phyloP scores from a whole-genome alignment of 2,329 filamentous ascomycete species.

The Cercospora sp. region DNA sequence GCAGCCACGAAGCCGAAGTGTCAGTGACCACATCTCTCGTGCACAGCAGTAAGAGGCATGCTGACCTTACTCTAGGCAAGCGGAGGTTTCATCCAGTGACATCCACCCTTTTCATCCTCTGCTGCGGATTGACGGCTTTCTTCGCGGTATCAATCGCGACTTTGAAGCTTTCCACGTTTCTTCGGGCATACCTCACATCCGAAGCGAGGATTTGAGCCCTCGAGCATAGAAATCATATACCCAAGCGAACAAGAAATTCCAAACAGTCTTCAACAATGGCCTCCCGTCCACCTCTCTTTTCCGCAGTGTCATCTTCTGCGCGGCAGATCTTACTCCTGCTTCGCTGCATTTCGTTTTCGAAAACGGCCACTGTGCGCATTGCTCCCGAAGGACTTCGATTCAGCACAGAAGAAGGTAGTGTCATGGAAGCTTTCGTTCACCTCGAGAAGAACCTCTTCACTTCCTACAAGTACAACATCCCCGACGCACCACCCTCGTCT shows the following conservation, averaged over 20 bases:
- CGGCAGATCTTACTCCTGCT: slow-evolving; percentile 69
- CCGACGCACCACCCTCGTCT: slow-evolving; percentile 41
- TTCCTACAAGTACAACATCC: slow-evolving; percentile 69
- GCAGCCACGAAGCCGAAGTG: not conserved
- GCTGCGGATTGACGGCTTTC: slow-evolving; percentile 26
- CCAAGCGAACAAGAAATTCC: slow-evolving; percentile 3
- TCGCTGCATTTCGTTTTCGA: slow-evolving; percentile 61
- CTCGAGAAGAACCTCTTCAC: slow-evolving; percentile 88
- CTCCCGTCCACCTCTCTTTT: slow-evolving; percentile 59
- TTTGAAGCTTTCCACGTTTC: slow-evolving; percentile 18
- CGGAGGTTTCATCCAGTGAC: slow-evolving; percentile 28
- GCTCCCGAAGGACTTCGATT: slow-evolving; percentile 83
- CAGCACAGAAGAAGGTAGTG: slow-evolving; percentile 80
- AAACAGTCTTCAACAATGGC: slow-evolving; percentile 41
- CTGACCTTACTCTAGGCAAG: slow-evolving; percentile 14
- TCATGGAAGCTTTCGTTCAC: slow-evolving; percentile 87
- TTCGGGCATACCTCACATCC: not conserved
- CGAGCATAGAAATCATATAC: slow-evolving; percentile 10
- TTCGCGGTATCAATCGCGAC: slow-evolving; percentile 24
- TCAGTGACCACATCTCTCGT: not conserved
- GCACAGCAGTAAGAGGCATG: not conserved
- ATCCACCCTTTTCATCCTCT: slow-evolving; percentile 31
- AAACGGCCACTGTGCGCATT: slow-evolving; percentile 70
- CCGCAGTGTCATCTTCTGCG: slow-evolving; percentile 74
- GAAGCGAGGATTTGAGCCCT: not conserved